Conservation (phyloP, 2,329 filamentous ascomycete species). For the Colletotrichum shisoi region DNA sequence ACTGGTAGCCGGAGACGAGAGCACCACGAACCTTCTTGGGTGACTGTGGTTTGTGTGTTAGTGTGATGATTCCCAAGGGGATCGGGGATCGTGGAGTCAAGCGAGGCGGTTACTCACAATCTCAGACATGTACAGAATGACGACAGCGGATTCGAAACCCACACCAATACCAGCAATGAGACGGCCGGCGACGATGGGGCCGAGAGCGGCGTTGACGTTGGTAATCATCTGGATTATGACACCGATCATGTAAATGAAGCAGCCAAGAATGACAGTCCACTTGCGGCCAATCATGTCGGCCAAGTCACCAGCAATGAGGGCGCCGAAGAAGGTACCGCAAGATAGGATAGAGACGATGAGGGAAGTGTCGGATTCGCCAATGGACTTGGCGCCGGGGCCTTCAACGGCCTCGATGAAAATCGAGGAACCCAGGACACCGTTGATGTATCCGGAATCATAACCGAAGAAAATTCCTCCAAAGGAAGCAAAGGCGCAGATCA, state of each 20-base stretch:
- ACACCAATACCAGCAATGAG: constrained; percentile 79
- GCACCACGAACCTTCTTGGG: constrained; percentile 78
- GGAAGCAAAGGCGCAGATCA: constrained; percentile 74
- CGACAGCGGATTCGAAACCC: constrained; percentile 80
- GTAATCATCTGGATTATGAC: constrained; percentile 71
- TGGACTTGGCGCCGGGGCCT: constrained; percentile 47
- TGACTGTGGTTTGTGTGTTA: constrained; percentile 46
- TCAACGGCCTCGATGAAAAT: constrained; percentile 63
- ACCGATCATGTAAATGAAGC: constrained; percentile 74
- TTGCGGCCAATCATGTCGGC: constrained; percentile 78
- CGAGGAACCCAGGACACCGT: constrained; percentile 64
- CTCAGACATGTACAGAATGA: constrained; percentile 89
- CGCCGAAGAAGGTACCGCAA: constrained; percentile 79
- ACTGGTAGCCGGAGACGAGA: constrained; percentile 83
- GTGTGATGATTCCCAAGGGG: constrained; percentile 7
- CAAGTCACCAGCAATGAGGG: constrained; percentile 78
- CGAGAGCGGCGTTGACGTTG: constrained; percentile 57
- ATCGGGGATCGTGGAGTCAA: too few relatives aligned
- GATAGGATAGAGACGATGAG: constrained; percentile 80
- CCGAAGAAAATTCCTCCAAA: constrained; percentile 81
- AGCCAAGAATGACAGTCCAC: constrained; percentile 75
- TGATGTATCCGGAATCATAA: constrained; percentile 80
- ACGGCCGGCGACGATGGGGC: constrained; percentile 75
- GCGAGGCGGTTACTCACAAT: constrained; percentile 59
- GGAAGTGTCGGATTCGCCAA: constrained; percentile 57